Evolutionary conservation across 805 yeast species (phyloP), one percentile per base, ranked within the genome.

Genomic region (Lipomyces kockii): DNA sequence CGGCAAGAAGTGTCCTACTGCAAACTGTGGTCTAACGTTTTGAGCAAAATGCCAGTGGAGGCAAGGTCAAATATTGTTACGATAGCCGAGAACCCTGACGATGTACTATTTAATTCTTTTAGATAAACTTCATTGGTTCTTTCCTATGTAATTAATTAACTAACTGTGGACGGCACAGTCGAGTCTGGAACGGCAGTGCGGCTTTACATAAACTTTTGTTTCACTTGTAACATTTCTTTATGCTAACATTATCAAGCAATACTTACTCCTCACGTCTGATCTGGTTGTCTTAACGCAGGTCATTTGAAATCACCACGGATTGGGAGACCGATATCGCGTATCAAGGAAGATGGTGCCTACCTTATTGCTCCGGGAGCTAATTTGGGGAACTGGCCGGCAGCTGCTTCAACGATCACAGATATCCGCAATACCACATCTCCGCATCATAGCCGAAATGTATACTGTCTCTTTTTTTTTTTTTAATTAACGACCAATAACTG

Each of bases 391-490:
- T 6, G 22, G 11, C 2, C 9, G 49, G 20, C 22, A 4, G 49
- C 49, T 43, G 5, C 22, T 17, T 11, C 49, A 43, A 12, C 49
- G 22, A n/a, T 8, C 22, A 17, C 20, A n/a, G 49, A 37, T 37
- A 37, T 37, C 17, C 17, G 49, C 5, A 17, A n/a, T 43, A 8
- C 3, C 49, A 43, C 49, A 43, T 17, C 49, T 17, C 9, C 49
- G 49, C 49, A 43, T n/a, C 49, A 43, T 43, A n/a, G 49, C 14
- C 20, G 49, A 43, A 43, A 43, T 43, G 49, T 43, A 43, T 43
- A 8, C 25, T n/a, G 20, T 7, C 39, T 37, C 1, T 14, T 14
- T 43, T 14, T 43, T n/a, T n/a, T n/a, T n/a, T n/a, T 43, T n/a
- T 43, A 2, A n/a, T 43, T 43, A 43, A 1, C 20, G 2, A 17